Base-by-base conservation (phyloP, 2,329 filamentous ascomycete genomes). In the Zalaria obscura region DNA sequence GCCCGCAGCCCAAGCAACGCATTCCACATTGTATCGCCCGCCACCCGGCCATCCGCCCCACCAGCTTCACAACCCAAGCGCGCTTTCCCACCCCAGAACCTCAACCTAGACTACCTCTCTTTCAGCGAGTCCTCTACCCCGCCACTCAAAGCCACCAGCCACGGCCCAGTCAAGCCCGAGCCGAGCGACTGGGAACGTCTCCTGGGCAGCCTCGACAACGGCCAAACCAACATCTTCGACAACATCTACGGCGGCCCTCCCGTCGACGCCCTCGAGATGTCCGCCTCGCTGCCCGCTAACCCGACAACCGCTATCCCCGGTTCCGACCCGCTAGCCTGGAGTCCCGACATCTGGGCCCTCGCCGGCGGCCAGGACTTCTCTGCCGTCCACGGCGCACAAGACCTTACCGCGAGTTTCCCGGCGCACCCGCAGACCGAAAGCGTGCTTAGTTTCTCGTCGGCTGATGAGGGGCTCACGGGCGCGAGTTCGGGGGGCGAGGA, bases 141-240 rank as follows among this genome's bases (percentile, higher is more conserved):
- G 38, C 38, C 39, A 39, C n/a, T 18, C 36, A 35, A 6, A 25
- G 6, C 44, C 48, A 49, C 53, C 47, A 18, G 18, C 18, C 18
- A 18, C 18, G 18, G 18, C 18, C 18, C 18, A 18, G 47, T 56
- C 41, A 60, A 59, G 40, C 49, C 55, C 26, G 53, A 58, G 25
- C 52, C 55, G 8, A 69, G 76, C 0, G 84, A 91, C 51, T 93
- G 86, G 87, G 86, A 93, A 58, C 76, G 80, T 2, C 69, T 93
- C 0, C 70, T 93, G 2, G 79, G 81, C 3, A 80, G 80, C 25
- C 77, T 93, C 57, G 86, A 93, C 51, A 78, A 78, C 31, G 84
- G 84, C 1, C 73, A 80, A 48, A 76, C 79, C 41, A 93, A 89
- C 54, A 80, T 93, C n/a, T 91, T 85, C 59, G 80, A 86, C 54